Base-by-base conservation (phyloP, 2,329 filamentous ascomycete species). In the Fragosphaeria purpurea region DNA sequence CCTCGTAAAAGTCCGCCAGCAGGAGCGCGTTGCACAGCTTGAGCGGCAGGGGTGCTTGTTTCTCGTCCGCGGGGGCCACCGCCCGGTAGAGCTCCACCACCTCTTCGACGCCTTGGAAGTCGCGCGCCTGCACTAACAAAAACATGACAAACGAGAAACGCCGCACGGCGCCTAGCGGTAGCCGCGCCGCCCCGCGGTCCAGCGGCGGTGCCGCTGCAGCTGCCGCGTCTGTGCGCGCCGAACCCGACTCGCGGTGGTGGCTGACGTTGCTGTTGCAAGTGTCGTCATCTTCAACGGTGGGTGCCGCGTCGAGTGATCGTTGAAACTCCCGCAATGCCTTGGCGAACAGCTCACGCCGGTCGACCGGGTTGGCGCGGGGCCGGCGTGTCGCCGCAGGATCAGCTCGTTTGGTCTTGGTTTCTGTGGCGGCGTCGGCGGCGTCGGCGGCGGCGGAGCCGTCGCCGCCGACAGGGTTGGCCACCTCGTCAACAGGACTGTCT, bases 11-110 rank as follows among this genome's bases (percentile, higher is more conserved):
- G 60, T 86, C 76, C 1, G 80, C 74, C 30, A 74, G 69, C 84
- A 95, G 90, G 52, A 91, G 65, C 7, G 82, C 75, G 46, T 74
- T 72, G 30, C 86, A 66, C 50, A 90, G 56, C 42, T 69, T 63
- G 3, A 80, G 65, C 0, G 82, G 77, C 12, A 77, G 66, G 1
- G 64, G 54, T 8, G 67, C 61, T 11, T 61, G 51, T 43, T 54
- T 53, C 42, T 49, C 53, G 13, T 50, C 50, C 3, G 65, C 56
- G 37, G 62, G 1, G 67, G 66, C 33, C 73, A 70, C 58, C 44
- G 65, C 63, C 34, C 67, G 65, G 58, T 79, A 78, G 12, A 72
- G 64, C 4, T 72, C 63, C 37, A 74, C 69, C 50, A 73, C 68
- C 44, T 72, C 65, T 35, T 70, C 63, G 42, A 70, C 61, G 63